Conservation (phyloP, 495 filamentous ascomycete species). For the Penicillium goetzii region DNA sequence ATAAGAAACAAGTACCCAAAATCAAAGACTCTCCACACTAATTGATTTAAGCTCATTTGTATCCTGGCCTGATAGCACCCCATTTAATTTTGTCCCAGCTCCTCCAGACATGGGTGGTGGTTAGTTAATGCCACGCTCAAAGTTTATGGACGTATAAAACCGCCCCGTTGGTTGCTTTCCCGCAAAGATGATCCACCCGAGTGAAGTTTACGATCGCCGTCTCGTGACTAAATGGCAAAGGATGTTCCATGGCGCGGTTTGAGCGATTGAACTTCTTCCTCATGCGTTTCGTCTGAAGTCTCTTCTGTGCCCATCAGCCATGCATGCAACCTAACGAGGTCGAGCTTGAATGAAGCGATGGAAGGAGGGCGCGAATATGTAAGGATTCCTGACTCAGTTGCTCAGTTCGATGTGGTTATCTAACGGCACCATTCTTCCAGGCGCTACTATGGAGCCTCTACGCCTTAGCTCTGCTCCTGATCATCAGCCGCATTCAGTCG, state of each 20-base stretch:
- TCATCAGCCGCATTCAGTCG: not conserved
- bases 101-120: not conserved
- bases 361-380: conserved; percentile 2
- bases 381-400: not conserved
- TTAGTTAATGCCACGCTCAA: not conserved
- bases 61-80: not conserved
- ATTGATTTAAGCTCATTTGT: no score
- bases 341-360: not conserved
- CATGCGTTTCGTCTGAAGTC: not conserved
- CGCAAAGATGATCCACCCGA: not conserved
- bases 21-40: no score
- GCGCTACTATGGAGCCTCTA: not conserved
- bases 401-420: not conserved
- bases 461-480: not conserved
- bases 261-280: not conserved
- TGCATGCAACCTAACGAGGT: not conserved
- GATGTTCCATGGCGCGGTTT: not conserved
- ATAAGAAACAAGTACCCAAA: no score
- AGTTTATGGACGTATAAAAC: not conserved
- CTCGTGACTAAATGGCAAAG: not conserved
- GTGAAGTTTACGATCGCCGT: not conserved
- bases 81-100: not conserved
- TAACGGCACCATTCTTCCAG: not conserved
- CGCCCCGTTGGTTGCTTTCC: conserved; percentile 1
- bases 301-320: not conserved